These are phyloP conservation scores for Pleurotus cornucopiae DNA, from an alignment of 768 basidiomycete genomes.

Conservation along the genomic window DNA sequence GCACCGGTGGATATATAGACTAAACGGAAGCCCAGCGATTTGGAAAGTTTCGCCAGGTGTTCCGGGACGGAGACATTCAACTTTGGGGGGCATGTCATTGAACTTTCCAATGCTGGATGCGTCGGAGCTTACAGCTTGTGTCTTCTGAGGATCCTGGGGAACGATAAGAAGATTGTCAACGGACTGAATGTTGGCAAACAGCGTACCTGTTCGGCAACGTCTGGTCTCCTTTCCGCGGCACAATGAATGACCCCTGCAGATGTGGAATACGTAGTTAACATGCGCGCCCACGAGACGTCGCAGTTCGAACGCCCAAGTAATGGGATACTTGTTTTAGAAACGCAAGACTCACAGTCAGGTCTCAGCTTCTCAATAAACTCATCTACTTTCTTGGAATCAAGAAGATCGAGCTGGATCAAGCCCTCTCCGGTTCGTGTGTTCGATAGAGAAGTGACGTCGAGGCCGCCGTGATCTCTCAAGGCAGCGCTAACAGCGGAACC, in stretches of 20 bases:
- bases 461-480: slow-evolving; percentile 33
- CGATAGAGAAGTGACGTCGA: slow-evolving; percentile 65
- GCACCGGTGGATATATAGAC: slow-evolving; percentile 89
- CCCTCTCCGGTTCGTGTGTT: slow-evolving; percentile 58
- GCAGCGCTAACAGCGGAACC: slow-evolving; percentile 74
- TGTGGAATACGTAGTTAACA: not conserved
- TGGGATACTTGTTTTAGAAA: slow-evolving; percentile 5
- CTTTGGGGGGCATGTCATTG: slow-evolving; percentile 31
- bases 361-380: slow-evolving; percentile 49
- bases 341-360: slow-evolving; percentile 62
- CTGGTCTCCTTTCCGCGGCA: slow-evolving; percentile 90
- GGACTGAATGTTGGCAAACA: no score
- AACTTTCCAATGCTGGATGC: not conserved
- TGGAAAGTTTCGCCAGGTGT: slow-evolving; percentile 65
- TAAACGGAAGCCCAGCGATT: slow-evolving; percentile 58
- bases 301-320: not conserved
- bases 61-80: slow-evolving; percentile 78
- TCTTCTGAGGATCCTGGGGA: slow-evolving; percentile 61
- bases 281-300: not conserved
- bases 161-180: not conserved
- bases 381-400: slow-evolving; percentile 50
- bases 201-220: slow-evolving; percentile 84
- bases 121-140: slow-evolving; percentile 45
- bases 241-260: slow-evolving; percentile 84
- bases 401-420: slow-evolving; percentile 62